phyloP scores from a whole-genome alignment of 1,284 basidiomycete species.

The Malassezia equina region DNA sequence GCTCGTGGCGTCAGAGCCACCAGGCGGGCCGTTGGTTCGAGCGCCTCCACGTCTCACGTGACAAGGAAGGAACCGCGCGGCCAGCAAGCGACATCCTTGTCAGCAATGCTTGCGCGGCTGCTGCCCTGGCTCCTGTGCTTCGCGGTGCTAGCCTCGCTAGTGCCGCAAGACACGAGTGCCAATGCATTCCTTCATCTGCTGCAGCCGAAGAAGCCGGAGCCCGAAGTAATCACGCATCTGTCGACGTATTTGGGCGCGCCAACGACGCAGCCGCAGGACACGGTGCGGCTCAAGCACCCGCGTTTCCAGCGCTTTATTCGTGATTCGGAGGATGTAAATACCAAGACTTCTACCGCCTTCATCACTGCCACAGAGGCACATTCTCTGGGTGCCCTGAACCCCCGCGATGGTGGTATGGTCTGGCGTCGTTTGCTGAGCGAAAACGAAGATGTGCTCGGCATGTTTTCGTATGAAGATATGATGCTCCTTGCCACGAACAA shows the following conservation, averaged over 20 bases:
- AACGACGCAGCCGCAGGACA: conserved; percentile 11
- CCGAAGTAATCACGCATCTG: conserved; percentile 8
- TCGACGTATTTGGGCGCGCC: conserved; percentile 13
- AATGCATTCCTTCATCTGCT: conserved; percentile 13
- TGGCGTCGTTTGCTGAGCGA: conserved; percentile 70
- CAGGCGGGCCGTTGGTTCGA: conserved; percentile 17
- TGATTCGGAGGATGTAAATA: conserved; percentile 23
- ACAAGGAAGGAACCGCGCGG: not conserved
- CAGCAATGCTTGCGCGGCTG: conserved; percentile 4
- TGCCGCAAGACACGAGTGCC: not conserved
- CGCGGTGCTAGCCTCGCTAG: not conserved
- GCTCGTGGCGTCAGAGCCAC: conserved; percentile 21
- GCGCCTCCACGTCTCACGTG: conserved; percentile 15
- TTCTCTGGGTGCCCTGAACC: conserved; percentile 66
- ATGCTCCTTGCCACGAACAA: not conserved
- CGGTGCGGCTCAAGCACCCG: conserved; percentile 31
- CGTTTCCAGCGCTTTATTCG: conserved; percentile 47
- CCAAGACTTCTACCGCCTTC: conserved; percentile 53
- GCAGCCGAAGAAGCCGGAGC: conserved; percentile 5
- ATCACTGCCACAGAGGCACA: conserved; percentile 66
- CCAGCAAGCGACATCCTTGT: not conserved
- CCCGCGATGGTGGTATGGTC: conserved; percentile 62
- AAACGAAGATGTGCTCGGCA: conserved; percentile 55
- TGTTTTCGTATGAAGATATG: conserved; percentile 9
- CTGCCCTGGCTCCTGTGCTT: conserved; percentile 4